These are phyloP conservation scores for Pseudopithomyces maydicus DNA, from an alignment of 2,329 filamentous ascomycete genomes.

Conservation along the genomic window DNA sequence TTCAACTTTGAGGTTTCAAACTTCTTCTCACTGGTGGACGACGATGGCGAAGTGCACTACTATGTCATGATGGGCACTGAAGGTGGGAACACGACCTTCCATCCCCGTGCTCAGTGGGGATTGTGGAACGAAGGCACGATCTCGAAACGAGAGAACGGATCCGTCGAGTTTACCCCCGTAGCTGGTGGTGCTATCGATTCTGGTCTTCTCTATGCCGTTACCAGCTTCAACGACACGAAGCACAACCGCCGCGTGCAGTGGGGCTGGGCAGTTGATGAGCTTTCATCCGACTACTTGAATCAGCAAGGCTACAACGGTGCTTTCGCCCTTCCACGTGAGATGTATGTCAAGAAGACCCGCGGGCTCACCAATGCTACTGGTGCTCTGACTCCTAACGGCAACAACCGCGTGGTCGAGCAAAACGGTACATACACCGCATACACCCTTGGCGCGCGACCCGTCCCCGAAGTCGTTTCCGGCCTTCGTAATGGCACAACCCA, in stretches of 20 bases:
- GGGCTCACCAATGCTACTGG: slow-evolving; percentile 45
- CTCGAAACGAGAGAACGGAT: slow-evolving; percentile 50
- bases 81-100: slow-evolving; percentile 51
- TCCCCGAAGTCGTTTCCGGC: slow-evolving; percentile 51
- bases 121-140: slow-evolving; percentile 54
- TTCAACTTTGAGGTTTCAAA: slow-evolving; percentile 57
- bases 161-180: slow-evolving; percentile 51
- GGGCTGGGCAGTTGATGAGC: slow-evolving; percentile 54
- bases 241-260: slow-evolving; percentile 54
- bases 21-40: slow-evolving; percentile 52
- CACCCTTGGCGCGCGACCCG: slow-evolving; percentile 51
- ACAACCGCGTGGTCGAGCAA: slow-evolving; percentile 40
- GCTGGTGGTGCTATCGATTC: slow-evolving; percentile 52
- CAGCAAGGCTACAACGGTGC: slow-evolving; percentile 54
- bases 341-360: slow-evolving; percentile 52
- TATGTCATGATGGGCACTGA: slow-evolving; percentile 52
- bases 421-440: slow-evolving; percentile 50
- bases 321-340: slow-evolving; percentile 51
- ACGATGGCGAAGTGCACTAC: slow-evolving; percentile 51
- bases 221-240: slow-evolving; percentile 55
- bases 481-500: slow-evolving; percentile 39
- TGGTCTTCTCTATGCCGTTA: slow-evolving; percentile 52
- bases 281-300: slow-evolving; percentile 44
- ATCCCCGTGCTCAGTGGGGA: slow-evolving; percentile 48
- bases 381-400: slow-evolving; percentile 40